These are phyloP conservation scores for Neonectria punicea DNA, from an alignment of 2,329 filamentous ascomycete genomes.

Conservation along the genomic window DNA sequence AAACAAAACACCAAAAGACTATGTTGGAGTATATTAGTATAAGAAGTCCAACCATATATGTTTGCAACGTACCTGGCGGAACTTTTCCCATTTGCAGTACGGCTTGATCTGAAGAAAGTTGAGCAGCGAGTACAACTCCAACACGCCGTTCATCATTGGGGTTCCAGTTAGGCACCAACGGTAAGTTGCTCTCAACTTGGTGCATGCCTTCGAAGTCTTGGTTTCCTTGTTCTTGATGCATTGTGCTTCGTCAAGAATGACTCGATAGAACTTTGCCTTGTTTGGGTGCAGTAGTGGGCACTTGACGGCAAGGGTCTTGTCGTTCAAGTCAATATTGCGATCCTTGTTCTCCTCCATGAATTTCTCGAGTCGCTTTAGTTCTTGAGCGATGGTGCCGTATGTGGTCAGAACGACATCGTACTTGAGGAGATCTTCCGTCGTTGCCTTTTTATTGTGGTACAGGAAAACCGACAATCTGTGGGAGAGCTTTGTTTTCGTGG, in stretches of 20 bases:
- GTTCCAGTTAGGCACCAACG: slow-evolving; percentile 86
- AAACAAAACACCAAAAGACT: slow-evolving; percentile 57
- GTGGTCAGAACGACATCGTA: slow-evolving; percentile 87
- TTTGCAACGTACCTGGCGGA: slow-evolving; percentile 61
- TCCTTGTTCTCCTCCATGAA: slow-evolving; percentile 61
- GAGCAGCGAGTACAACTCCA: slow-evolving; percentile 81
- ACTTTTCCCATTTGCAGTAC: slow-evolving; percentile 73
- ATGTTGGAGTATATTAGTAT: background rate
- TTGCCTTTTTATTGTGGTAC: slow-evolving; percentile 75
- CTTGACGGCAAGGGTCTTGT: slow-evolving; percentile 48
- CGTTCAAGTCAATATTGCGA: slow-evolving; percentile 50
- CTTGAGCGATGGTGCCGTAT: slow-evolving; percentile 76
- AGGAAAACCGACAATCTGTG: slow-evolving; percentile 73
- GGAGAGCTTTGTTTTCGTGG: slow-evolving; percentile 69
- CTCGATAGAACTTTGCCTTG: slow-evolving; percentile 74
- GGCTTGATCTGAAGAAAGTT: slow-evolving; percentile 81
- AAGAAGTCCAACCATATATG: background rate
- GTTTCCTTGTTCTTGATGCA: slow-evolving; percentile 82
- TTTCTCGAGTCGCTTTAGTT: slow-evolving; percentile 71
- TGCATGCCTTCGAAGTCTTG: slow-evolving; percentile 76
- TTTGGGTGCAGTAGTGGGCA: slow-evolving; percentile 70
- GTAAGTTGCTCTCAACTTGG: slow-evolving; percentile 72
- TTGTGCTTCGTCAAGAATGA: slow-evolving; percentile 90
- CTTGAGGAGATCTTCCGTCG: slow-evolving; percentile 67
- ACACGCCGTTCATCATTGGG: slow-evolving; percentile 87